Base-by-base conservation (phyloP, 176 grass and related monocot species). In the Pontederia crassipes region DNA sequence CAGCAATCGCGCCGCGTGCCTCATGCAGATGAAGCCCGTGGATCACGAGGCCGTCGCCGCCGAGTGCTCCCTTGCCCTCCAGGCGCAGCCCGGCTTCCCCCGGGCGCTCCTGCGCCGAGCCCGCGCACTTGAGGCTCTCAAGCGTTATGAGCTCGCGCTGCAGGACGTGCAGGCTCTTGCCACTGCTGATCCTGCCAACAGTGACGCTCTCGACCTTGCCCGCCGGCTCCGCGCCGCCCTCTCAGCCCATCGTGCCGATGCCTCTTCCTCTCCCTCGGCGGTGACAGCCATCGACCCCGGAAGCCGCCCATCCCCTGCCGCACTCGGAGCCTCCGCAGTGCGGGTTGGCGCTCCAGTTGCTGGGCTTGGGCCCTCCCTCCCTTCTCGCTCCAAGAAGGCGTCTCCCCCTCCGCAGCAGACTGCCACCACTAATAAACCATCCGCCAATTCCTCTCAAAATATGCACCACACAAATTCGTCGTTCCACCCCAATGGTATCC, bases 1-100 rank as follows among this genome's bases (percentile, higher is more conserved):
- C 74, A 91, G 87, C 81, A 89, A 98, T 61, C 84, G 93, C 64
- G 93, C 93, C 11, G 93, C 93, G 9, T 98, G 93, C 71, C 79
- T 98, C 76, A 86, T 98, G 79, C 93, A 92, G 79, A 79, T 98
- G 75, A 81, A 76, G 57, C 93, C 87, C 52, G 84, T 98, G 12
- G 81, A 92, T 71, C 76, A 92, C 74, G 82, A 77, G 76, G 82
- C 75, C 17, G 84, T 97, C 17, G 87, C 81, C 1, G 75, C 86
- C 28, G 93, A 97, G 59, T 97, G 93, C 79, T 88, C 93, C 53
- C 87, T 91, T 35, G 87, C 87, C 46, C 93, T 97, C 12, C 81
- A 92, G 64, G 81, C 81, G 9, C 84, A 97, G 68, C 93, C 93
- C 11, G 81, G 74, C 54, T 97, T 91, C 84, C 93, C 87, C 1